Evolutionary conservation across 345 rosid species (phyloP), one percentile per base, ranked within the genome.

Genomic region (Pugionium dolabratum): DNA sequence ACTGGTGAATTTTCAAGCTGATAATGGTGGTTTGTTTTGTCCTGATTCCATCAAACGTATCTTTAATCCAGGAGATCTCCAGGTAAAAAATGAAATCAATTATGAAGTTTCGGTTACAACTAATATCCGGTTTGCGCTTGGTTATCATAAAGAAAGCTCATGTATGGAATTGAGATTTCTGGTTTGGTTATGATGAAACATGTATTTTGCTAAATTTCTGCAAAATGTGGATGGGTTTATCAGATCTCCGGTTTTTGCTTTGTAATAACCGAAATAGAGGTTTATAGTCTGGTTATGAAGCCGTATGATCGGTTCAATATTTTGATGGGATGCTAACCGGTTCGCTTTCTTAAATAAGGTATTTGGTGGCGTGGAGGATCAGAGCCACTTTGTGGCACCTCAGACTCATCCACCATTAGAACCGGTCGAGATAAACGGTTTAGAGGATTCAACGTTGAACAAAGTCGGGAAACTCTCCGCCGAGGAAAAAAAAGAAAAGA

Each of bases 401-500:
- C 79, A 78, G 28, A 54, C 67, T 9, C 73, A 67, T 9, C 67
- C 84, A 37, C 36, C 88, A 47, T 75, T 86, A 27, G 64, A 79
- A 66, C 39, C 92, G 50, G 65, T 89, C 49, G 95, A 94, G 53
- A 81, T 86, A 1, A 75, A 91, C 28, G 76, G 79, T 62, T 78
- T 88, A 77, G 99, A 91, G 73, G 96, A 91, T 71, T 49, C 97
- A 56, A 66, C 81, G 35, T 79, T 82, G 52, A 83, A 71, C 69
- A 87, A 80, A 73, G 91, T 84, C 6, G 93, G 86, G 5, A 94
- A 88, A 69, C 83, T 94, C 45, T 84, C 99, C 2, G 79, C 79
- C 3, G 96, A 94, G 64, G 93, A 94, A 69, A 85, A 95, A 70
- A 90, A 84, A 77, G 97, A 94, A 84, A 94, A 85, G 80, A 90